Evolutionary conservation across 805 yeast genomes (phyloP), one percentile per base, ranked within the genome.

Genomic region (Hemisphaericaspora nanyangensis): DNA sequence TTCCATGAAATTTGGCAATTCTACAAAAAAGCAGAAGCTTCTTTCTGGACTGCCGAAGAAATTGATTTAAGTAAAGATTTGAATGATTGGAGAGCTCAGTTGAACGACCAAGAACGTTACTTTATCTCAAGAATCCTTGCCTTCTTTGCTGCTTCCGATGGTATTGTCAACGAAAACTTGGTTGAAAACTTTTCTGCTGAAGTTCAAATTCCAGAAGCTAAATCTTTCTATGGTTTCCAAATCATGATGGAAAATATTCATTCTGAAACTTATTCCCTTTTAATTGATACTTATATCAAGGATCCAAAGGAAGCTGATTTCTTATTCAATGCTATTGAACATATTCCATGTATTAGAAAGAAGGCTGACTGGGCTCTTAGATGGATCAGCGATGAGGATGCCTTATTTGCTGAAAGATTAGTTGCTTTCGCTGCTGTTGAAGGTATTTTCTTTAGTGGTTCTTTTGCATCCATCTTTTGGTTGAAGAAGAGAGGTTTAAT

Each of bases 231-330:
- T 65, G 99, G 99, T 34, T 91, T 93, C 86, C 99, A 91, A 74
- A 93, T 91, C 68, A 90, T 90, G 98, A 93, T 93, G 91, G 99
- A 91, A 73, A 91, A 93, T 76, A 93, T 91, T 60, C 99, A 91
- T 68, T 83, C 96, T 17, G 99, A 91, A 73, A 93, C 97, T 34
- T 91, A 91, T 72, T 91, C 98, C 6, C 72, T 93, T 51, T 79
- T 93, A 61, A 88, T 91, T 52, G 99, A 91, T 64, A 80, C 96
- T 27, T 91, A 91, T 68, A 85, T 91, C 67, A 90, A 90, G 73
- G 99, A 91, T 71, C 91, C 96, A 53, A 82, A 85, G 68, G 96
- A 91, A 74, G 76, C 91, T 46, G 87, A 85, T 48, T 87, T 76
- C 67, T 74, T 93, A 64, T 87, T 91, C 73, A 89, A 91, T 58